Percentiles rank a stretch among this genome's conserved stretches.
Conservation (phyloP, 345 rosid species). For the Leavenworthia alabamica region DNA sequence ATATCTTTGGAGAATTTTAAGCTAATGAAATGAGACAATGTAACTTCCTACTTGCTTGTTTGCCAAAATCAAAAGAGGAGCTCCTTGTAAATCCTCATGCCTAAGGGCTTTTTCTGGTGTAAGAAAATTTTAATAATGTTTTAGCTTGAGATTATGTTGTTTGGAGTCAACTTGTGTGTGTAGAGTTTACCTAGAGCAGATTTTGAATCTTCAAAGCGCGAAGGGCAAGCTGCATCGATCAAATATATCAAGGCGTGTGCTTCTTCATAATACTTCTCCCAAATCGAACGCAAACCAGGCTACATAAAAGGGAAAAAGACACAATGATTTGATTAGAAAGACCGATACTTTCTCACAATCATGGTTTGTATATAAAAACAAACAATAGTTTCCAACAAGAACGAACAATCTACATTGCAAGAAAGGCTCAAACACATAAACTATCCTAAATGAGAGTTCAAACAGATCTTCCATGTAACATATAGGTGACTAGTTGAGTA, state of each 20-base stretch:
- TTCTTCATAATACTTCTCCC: conserved; percentile 99
- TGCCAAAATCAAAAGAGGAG: conserved; percentile 86
- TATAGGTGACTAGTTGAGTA: not conserved
- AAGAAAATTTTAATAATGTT: not conserved
- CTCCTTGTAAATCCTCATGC: conserved; percentile 93
- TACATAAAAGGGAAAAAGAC: conserved; percentile 26
- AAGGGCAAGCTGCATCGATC: conserved; percentile 85
- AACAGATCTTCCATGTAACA: not conserved
- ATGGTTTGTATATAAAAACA: not conserved
- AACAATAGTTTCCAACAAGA: not conserved
- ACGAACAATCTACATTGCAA: not conserved
- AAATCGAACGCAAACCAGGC: conserved; percentile 95
- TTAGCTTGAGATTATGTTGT: conserved; percentile 3
- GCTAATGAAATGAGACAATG: not conserved
- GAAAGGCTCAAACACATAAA: not conserved
- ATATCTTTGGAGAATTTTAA: not conserved
- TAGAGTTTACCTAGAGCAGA: conserved; percentile 67
- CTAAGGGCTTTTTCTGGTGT: conserved; percentile 80
- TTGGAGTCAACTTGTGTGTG: not conserved
- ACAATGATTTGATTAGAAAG: not conserved
- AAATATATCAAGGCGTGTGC: conserved; percentile 89
- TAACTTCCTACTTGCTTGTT: conserved; percentile 71
- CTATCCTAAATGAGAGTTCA: not conserved
- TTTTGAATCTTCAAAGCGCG: conserved; percentile 96
- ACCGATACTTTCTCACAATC: not conserved